A percentile compares a stretch with the other conserved stretches of the same genome.
phyloP scores from a whole-genome alignment of 345 rosid genomes.

The Schrenkiella parvula region DNA sequence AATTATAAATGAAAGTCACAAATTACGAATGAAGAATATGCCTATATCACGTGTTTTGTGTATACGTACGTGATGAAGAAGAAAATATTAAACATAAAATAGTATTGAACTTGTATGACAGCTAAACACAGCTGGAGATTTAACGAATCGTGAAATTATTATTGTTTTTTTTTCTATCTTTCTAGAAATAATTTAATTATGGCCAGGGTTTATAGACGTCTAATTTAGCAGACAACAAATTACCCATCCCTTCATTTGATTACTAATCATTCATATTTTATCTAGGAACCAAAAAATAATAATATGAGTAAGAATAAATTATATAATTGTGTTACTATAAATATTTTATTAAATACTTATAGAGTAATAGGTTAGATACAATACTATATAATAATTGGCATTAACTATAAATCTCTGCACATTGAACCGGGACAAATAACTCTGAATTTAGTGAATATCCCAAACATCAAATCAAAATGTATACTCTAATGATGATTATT shows the following conservation, averaged over 20 bases:
- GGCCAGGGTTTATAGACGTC: slow-evolving; percentile 27
- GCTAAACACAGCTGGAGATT: slow-evolving; percentile 55
- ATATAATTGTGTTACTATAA: background rate
- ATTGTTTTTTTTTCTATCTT: background rate
- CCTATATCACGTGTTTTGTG: slow-evolving; percentile 25
- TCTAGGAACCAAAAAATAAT: slow-evolving; percentile 10
- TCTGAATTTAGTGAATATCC: background rate
- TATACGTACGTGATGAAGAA: slow-evolving; percentile 20
- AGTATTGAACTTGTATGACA: slow-evolving; percentile 27
- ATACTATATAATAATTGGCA: background rate
- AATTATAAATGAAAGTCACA: background rate
- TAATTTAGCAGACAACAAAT: slow-evolving; percentile 39
- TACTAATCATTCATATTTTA: slow-evolving; percentile 17
- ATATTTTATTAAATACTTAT: background rate
- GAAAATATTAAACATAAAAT: background rate
- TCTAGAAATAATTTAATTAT: slow-evolving; percentile 7
- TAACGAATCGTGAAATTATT: slow-evolving; percentile 23
- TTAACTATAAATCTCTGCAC: slow-evolving; percentile 22
- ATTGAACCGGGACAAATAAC: slow-evolving; percentile 31
- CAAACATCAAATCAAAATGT: slow-evolving; percentile 7
- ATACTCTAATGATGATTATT: background rate
- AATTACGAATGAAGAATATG: slow-evolving; percentile 11
- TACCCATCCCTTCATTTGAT: slow-evolving; percentile 24
- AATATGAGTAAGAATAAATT: background rate
- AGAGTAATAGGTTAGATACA: background rate